Conservation (phyloP, 306 rosid genomes). For the Benincasa hispida region DNA sequence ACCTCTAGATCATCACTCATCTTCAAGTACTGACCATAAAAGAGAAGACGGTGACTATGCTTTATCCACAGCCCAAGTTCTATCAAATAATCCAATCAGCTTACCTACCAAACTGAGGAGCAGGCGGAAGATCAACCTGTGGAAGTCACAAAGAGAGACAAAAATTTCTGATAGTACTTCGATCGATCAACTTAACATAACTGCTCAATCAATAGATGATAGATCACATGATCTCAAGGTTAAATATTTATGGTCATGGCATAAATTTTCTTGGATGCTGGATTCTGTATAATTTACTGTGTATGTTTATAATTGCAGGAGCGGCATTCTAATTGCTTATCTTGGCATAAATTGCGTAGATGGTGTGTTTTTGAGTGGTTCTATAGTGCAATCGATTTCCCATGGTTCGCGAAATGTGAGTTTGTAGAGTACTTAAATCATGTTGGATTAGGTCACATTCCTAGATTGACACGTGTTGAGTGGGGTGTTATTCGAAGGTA, state of each 20-base stretch:
- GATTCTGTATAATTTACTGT: not conserved
- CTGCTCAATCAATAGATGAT: slow-evolving; percentile 16
- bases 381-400: slow-evolving; percentile 91
- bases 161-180: slow-evolving; percentile 21
- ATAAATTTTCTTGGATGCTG: slow-evolving; percentile 2
- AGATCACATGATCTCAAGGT: slow-evolving; percentile 39
- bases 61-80: slow-evolving; percentile 28
- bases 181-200: slow-evolving; percentile 23
- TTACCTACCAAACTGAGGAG: slow-evolving; percentile 35
- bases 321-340: slow-evolving; percentile 52
- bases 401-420: slow-evolving; percentile 94
- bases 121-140: slow-evolving; percentile 45
- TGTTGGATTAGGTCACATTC: slow-evolving; percentile 90
- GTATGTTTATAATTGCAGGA: slow-evolving; percentile 32
- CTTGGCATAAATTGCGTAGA: slow-evolving; percentile 51
- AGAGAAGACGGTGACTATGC: slow-evolving; percentile 33
- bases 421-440: slow-evolving; percentile 85
- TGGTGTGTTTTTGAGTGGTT: slow-evolving; percentile 96
- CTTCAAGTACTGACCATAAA: slow-evolving; percentile 32
- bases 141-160: slow-evolving; percentile 32
- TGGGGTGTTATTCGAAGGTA: slow-evolving; percentile 97
- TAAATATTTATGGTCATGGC: slow-evolving; percentile 9
- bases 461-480: slow-evolving; percentile 88
- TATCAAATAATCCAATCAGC: slow-evolving; percentile 29
- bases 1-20: slow-evolving; percentile 26